Evolutionary conservation across 352 stramenopile species (phyloP).

Genomic region (Globisporangium paddicum): DNA sequence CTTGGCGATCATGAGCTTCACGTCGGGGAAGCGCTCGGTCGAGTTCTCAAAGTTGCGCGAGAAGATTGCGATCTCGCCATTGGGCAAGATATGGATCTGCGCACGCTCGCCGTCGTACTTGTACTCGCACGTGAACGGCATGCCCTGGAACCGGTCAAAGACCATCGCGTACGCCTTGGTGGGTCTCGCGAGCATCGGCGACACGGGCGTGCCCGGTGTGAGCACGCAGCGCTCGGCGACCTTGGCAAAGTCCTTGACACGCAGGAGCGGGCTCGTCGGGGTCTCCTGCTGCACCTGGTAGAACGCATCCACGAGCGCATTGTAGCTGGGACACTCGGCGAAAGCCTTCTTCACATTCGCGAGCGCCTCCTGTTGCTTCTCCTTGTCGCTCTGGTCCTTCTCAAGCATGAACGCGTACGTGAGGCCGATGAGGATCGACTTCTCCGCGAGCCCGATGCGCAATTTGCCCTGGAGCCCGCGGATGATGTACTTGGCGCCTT

Average conservation of each 20-base stretch:
- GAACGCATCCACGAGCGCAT: constrained; percentile 92
- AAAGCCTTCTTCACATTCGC: constrained; percentile 97
- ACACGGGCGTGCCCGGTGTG: constrained; percentile 95
- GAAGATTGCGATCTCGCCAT: constrained; percentile 95
- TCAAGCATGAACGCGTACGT: constrained; percentile 95
- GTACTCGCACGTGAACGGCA: constrained; percentile 98
- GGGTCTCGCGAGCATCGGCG: constrained; percentile 98
- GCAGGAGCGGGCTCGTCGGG: constrained; percentile 34
- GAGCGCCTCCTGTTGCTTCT: constrained; percentile 87
- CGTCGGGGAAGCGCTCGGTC: constrained; percentile 95
- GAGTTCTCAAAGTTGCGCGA: constrained; percentile 98
- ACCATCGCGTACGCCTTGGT: constrained; percentile 96
- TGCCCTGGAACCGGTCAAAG: constrained; percentile 94
- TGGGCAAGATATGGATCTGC: constrained; percentile 91
- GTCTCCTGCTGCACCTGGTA: constrained; percentile 43
- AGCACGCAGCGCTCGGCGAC: constrained; percentile 85
- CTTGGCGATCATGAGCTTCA: constrained; percentile 68
- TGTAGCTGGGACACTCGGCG: constrained; percentile 96
- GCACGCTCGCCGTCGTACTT: constrained; percentile 99
- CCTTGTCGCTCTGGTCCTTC: constrained; percentile 74
- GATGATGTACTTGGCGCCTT: constrained; percentile 97
- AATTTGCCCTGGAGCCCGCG: constrained; percentile 98
- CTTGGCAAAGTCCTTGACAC: constrained; percentile 49
- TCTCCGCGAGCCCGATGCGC: constrained; percentile 96
- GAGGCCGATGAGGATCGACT: constrained; percentile 96